These are phyloP conservation scores for Exophiala mesophila DNA, from an alignment of 2,329 filamentous ascomycete genomes.

Conservation along the genomic window DNA sequence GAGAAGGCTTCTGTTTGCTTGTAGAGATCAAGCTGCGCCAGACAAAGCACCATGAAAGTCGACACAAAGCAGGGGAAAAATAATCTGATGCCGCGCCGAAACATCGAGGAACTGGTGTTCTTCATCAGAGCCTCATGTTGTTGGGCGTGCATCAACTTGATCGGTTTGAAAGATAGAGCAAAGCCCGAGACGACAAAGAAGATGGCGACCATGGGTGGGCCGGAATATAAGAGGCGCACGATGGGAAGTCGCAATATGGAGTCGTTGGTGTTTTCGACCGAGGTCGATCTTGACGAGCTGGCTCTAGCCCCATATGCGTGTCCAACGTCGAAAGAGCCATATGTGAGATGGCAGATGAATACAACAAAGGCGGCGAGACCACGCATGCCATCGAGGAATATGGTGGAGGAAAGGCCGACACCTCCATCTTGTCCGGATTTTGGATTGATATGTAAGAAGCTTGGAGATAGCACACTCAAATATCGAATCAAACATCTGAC, in stretches of 20 bases:
- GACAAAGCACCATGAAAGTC: constrained; percentile 36
- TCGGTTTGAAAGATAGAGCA: constrained; percentile 41
- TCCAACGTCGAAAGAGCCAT: constrained; percentile 21
- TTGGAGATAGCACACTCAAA: neutral
- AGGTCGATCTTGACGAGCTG: constrained; percentile 6
- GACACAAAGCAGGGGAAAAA: constrained; percentile 38
- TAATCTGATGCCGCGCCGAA: constrained; percentile 39
- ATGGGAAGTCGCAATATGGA: constrained; percentile 20
- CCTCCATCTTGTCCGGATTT: neutral
- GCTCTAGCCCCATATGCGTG: constrained; percentile 21
- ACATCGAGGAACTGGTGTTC: constrained; percentile 40
- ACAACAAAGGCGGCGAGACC: constrained; percentile 36
- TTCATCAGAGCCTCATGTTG: constrained; percentile 37
- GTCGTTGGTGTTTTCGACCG: constrained; percentile 4
- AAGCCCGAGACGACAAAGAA: constrained; percentile 48
- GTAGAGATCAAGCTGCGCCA: constrained; percentile 26
- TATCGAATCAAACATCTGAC: neutral
- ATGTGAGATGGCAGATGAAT: constrained; percentile 23
- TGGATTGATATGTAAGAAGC: neutral
- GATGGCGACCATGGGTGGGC: constrained; percentile 35
- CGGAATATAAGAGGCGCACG: constrained; percentile 23
- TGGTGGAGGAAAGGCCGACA: constrained; percentile 13
- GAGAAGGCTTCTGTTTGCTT: constrained; percentile 21
- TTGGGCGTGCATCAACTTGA: constrained; percentile 35
- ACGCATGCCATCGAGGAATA: constrained; percentile 37